Evolutionary conservation across 768 basidiomycete species (phyloP).

Genomic region (Tricholoma furcatifolium): DNA sequence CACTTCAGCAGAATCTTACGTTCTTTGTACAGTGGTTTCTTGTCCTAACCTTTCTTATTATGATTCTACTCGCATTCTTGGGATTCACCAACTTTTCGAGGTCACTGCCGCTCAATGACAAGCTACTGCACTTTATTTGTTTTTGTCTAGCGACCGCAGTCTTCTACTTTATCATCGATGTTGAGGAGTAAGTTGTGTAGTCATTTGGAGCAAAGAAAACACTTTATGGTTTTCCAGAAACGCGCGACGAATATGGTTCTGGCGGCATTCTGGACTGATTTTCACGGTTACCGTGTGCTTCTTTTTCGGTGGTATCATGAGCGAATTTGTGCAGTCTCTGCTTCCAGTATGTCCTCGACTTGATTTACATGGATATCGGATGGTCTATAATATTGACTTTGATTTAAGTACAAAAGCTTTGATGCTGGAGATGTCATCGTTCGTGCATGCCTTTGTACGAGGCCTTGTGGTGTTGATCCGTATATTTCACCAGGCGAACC

Average conservation of each 20-base stretch:
- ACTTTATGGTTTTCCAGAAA: conserved; percentile 42
- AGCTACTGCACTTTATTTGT: conserved; percentile 77
- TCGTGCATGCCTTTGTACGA: conserved; percentile 6
- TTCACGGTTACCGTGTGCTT: conserved; percentile 71
- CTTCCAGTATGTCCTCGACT: conserved; percentile 54
- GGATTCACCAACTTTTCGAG: conserved; percentile 74
- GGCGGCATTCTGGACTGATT: conserved; percentile 71
- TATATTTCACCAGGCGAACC: conserved; percentile 58
- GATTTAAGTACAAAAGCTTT: conserved; percentile 63
- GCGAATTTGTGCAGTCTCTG: conserved; percentile 78
- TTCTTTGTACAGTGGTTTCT: conserved; percentile 74
- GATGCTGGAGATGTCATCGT: conserved; percentile 74
- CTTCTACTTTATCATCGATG: conserved; percentile 86
- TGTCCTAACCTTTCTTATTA: conserved; percentile 64
- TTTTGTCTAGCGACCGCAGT: conserved; percentile 73
- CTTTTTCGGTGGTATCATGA: conserved; percentile 77
- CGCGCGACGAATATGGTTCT: conserved; percentile 82
- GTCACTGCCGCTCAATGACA: conserved; percentile 72
- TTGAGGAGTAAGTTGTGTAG: conserved; percentile 68
- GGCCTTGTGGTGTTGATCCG: neutral
- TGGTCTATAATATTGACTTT: conserved; percentile 1
- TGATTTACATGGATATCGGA: neutral
- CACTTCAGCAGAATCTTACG: conserved; percentile 3
- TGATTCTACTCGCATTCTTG: conserved; percentile 69
- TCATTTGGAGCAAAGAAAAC: neutral